A percentile compares a stretch with the other conserved stretches of the same genome.
These are phyloP conservation scores for Aspergillus leporis DNA, from an alignment of 495 filamentous ascomycete genomes.

Conservation along the genomic window DNA sequence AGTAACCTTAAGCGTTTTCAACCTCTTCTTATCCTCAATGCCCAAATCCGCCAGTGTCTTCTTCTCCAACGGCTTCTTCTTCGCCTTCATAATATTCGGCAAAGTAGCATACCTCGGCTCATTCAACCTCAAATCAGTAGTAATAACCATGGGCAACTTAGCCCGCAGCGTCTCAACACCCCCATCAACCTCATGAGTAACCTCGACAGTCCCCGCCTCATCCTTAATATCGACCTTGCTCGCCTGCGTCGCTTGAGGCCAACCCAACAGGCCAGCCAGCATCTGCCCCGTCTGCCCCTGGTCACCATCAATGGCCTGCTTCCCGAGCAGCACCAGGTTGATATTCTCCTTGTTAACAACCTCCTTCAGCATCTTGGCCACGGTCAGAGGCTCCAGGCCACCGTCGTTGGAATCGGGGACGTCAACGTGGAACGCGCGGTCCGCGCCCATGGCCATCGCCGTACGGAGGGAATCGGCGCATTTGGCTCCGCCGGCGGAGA, in stretches of 20 bases:
- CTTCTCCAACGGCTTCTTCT: slow-evolving; percentile 98
- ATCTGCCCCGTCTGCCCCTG: slow-evolving; percentile 96
- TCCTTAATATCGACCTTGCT: slow-evolving; percentile 72
- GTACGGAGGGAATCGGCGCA: slow-evolving; percentile 84
- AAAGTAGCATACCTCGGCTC: slow-evolving; percentile 92
- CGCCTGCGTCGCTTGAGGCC: slow-evolving; percentile 94
- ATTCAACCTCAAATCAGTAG: slow-evolving; percentile 92
- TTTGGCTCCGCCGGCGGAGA: slow-evolving; percentile 86
- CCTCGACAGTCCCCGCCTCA: slow-evolving; percentile 58
- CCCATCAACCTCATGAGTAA: slow-evolving; percentile 91
- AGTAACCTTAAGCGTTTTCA: slow-evolving; percentile 86
- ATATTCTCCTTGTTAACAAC: slow-evolving; percentile 79
- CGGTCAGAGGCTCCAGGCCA: slow-evolving; percentile 81
- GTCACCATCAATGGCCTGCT: slow-evolving; percentile 98
- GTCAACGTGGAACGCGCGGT: slow-evolving; percentile 84
- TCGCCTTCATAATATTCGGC: slow-evolving; percentile 99
- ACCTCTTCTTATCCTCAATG: slow-evolving; percentile 66
- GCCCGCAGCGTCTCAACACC: slow-evolving; percentile 86
- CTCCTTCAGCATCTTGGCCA: slow-evolving; percentile 82
- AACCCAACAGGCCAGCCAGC: slow-evolving; percentile 88
- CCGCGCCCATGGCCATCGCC: slow-evolving; percentile 98
- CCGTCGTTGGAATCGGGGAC: slow-evolving; percentile 51
- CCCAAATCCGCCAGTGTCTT: slow-evolving; percentile 80
- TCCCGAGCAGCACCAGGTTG: slow-evolving; percentile 90
- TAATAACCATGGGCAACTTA: slow-evolving; percentile 86